Percentiles rank a stretch among this genome's conserved stretches.
Evolutionary conservation across 164 flowering plant genomes (phyloP).

Genomic region (Chimonanthus praecox): DNA sequence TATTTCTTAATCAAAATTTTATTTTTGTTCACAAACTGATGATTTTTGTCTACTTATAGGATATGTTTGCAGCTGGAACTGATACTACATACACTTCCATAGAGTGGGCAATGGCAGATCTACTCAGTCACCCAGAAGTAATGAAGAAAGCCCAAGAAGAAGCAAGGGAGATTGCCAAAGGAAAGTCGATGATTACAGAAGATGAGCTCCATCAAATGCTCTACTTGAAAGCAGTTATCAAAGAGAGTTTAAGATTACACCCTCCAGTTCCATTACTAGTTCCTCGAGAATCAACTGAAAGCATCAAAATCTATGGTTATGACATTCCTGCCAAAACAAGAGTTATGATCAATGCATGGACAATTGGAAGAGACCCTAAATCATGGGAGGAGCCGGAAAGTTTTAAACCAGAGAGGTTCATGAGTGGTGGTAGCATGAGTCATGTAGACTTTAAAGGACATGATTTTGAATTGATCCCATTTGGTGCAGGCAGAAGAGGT

Average conservation of each 20-base stretch:
- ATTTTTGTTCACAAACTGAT: no score
- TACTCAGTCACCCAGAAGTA: conserved; percentile 23
- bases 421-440: neutral
- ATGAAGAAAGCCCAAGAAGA: conserved; percentile 29
- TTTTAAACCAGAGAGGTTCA: conserved; percentile 12
- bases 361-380: conserved; percentile 15
- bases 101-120: conserved; percentile 40
- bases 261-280: conserved; percentile 10
- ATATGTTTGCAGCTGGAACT: conserved; percentile 34
- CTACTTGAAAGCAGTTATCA: conserved; percentile 28
- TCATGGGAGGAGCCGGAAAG: conserved; percentile 7
- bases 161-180: conserved; percentile 7
- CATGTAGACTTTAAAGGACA: conserved; percentile 7
- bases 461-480: conserved; percentile 8
- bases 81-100: conserved; percentile 22
- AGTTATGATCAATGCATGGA: conserved; percentile 13
- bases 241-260: conserved; percentile 12
- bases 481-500: conserved; percentile 13
- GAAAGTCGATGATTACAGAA: conserved; percentile 18
- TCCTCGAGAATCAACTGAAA: conserved; percentile 1
- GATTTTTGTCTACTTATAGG: conserved; percentile 13
- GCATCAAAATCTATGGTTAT: conserved; percentile 4
- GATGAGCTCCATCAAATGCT: conserved; percentile 17
- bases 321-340: conserved; percentile 12
- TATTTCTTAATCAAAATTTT: no score